A percentile compares a stretch with the other conserved stretches of the same genome.
Conservation (phyloP, 331 rosid genomes). For the Phaseolus coccineus region DNA sequence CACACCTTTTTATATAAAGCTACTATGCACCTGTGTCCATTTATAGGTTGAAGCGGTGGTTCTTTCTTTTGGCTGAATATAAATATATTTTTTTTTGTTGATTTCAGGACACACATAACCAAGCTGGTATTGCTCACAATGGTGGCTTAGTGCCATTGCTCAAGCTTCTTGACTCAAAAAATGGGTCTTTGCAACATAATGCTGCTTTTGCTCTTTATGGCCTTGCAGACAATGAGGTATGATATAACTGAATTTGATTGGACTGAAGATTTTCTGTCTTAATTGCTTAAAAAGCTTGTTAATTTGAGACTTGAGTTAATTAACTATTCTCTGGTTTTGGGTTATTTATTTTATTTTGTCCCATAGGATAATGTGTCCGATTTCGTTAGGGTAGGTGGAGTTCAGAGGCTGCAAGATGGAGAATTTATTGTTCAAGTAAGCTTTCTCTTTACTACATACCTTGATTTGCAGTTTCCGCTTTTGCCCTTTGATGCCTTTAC, state of each 20-base stretch:
- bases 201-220: constrained; percentile 99
- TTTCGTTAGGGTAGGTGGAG: constrained; percentile 97
- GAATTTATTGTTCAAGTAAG: constrained; percentile 97
- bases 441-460: constrained; percentile 27
- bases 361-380: constrained; percentile 91
- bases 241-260: constrained; percentile 34
- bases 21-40: constrained; percentile 16
- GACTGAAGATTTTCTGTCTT: constrained; percentile 21
- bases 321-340: constrained; percentile 37
- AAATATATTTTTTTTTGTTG: constrained; percentile 32
- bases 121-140: constrained; percentile 96
- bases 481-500: constrained; percentile 28
- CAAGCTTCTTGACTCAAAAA: constrained; percentile 96
- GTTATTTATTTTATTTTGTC: constrained; percentile 48
- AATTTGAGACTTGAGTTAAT: constrained; percentile 41
- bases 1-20: constrained; percentile 13
- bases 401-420: constrained; percentile 96
- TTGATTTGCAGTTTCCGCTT: constrained; percentile 33
- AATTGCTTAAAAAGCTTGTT: constrained; percentile 34
- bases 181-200: constrained; percentile 98
- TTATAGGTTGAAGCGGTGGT: constrained; percentile 10
- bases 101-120: constrained; percentile 92
- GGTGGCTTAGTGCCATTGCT: constrained; percentile 93
- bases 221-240: constrained; percentile 97
- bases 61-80: constrained; percentile 12